These are phyloP conservation scores for Trichoderma sp. DNA, from an alignment of 2,329 filamentous ascomycete species.

Conservation along the genomic window DNA sequence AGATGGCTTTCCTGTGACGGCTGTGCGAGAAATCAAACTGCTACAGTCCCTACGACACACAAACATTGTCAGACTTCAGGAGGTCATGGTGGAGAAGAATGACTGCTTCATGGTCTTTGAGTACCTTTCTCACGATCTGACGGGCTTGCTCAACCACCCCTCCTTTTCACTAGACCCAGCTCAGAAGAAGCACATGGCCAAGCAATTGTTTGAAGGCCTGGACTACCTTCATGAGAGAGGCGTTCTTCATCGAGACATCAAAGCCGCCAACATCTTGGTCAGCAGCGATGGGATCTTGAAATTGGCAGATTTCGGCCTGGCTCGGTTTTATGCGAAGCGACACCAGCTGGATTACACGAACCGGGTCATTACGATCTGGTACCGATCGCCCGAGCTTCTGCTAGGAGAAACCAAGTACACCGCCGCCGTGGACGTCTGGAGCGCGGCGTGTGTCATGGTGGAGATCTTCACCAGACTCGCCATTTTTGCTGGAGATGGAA, in stretches of 20 bases:
- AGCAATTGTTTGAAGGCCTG: conserved; percentile 89
- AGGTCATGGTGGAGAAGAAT: conserved; percentile 98
- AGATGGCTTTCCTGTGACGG: conserved; percentile 88
- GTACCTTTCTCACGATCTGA: conserved; percentile 94
- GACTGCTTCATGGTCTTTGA: conserved; percentile 99
- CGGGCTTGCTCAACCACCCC: conserved; percentile 91
- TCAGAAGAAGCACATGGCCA: conserved; percentile 91
- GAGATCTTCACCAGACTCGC: conserved; percentile 94
- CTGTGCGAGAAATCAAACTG: conserved; percentile 87
- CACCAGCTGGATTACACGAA: conserved; percentile 96
- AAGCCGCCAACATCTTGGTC: conserved; percentile 95
- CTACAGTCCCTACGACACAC: conserved; percentile 81
- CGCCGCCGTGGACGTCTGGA: conserved; percentile 92
- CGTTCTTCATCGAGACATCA: conserved; percentile 97
- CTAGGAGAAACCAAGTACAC: conserved; percentile 90
- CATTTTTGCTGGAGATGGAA: conserved; percentile 92
- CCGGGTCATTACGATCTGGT: conserved; percentile 98
- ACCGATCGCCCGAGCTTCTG: conserved; percentile 85
- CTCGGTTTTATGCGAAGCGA: conserved; percentile 92
- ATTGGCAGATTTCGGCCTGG: conserved; percentile 92
- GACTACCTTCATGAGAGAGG: conserved; percentile 91
- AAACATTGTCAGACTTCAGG: conserved; percentile 80
- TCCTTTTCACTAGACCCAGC: conserved; percentile 80
- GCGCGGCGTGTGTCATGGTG: conserved; percentile 91
- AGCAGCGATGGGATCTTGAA: conserved; percentile 88